Evolutionary conservation across 768 basidiomycete genomes (phyloP), one percentile per base, ranked within the genome.

Genomic region (Clavaria fumosa): DNA sequence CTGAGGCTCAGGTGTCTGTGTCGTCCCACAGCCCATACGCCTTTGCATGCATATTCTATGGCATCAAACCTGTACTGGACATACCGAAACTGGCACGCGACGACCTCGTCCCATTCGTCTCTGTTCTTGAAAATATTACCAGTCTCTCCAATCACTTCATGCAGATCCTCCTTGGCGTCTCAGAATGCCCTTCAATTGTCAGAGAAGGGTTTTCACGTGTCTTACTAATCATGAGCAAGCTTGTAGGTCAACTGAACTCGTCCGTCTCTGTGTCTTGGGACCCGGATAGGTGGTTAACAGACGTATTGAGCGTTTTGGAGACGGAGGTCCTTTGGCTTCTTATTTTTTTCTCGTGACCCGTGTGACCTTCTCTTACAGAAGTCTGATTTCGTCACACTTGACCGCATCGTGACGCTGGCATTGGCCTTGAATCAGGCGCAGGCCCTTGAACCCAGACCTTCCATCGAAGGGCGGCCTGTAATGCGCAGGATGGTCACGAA

Each of bases 41-140:
- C 7, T 79, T 78, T 48, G 72, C 77, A 14, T 70, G 67, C 47
- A 53, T 58, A 17, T 75, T 82, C 50, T 86, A 81, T 52, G 69
- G 61, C 12, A 57, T 76, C 23, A 53, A 55, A 14, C 44, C 56
- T 7, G 46, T 43, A 5, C 31, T 50, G 5, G 32, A 47, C 20
- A 37, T 50, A 11, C 34, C 43, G 15, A 30, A 52, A 5, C 41
- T 52, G 9, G 34, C 47, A 5, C 38, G 52, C 17, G 51, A 58
- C 10, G 55, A 58, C 14, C 47, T 50, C 17, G 48, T 64, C 2
- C 81, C 82, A 18, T 69, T 83, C 46, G 51, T 62, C 12, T 64
- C 72, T 11, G 61, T 64, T 9, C 67, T 85, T 40, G 67, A 78
- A 44, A 67, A 69, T 43, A 54, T 75, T 15, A 51, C 64, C 26